phyloP scores from a whole-genome alignment of 495 filamentous ascomycete genomes.

The Penicillium flavigenum region DNA sequence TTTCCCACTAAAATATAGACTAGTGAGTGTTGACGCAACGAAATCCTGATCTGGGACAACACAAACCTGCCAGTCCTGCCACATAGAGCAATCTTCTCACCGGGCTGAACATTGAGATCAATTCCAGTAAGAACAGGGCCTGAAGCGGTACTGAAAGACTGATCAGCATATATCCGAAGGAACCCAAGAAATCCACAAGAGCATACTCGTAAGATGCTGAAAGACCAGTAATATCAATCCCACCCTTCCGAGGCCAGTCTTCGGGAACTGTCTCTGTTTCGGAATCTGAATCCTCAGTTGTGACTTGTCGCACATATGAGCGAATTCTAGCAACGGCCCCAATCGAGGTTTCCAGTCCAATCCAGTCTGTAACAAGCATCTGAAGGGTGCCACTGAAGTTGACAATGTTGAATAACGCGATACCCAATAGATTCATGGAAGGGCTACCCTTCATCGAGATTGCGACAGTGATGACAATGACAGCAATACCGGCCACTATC shows the following conservation, averaged over 20 bases:
- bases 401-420: slow-evolving; percentile 36
- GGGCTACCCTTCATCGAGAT: slow-evolving; percentile 21
- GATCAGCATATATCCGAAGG: not conserved
- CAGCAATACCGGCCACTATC: slow-evolving; percentile 57
- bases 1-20: slow-evolving; percentile 35
- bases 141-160: slow-evolving; percentile 16
- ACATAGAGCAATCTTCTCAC: slow-evolving; percentile 47
- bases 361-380: slow-evolving; percentile 27
- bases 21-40: not conserved
- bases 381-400: slow-evolving; percentile 29
- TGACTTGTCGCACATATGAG: slow-evolving; percentile 20
- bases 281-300: slow-evolving; percentile 21
- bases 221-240: slow-evolving; percentile 21
- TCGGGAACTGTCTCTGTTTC: slow-evolving; percentile 20
- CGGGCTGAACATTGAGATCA: slow-evolving; percentile 20
- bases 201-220: slow-evolving; percentile 31
- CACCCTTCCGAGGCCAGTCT: slow-evolving; percentile 24
- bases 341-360: slow-evolving; percentile 31
- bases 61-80: slow-evolving; percentile 46
- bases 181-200: not conserved
- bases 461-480: slow-evolving; percentile 43
- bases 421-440: slow-evolving; percentile 26
- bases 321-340: slow-evolving; percentile 32
- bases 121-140: slow-evolving; percentile 20
- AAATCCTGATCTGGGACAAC: not conserved